Conservation (phyloP, 1,284 basidiomycete species). For the Coniophora puteana region DNA sequence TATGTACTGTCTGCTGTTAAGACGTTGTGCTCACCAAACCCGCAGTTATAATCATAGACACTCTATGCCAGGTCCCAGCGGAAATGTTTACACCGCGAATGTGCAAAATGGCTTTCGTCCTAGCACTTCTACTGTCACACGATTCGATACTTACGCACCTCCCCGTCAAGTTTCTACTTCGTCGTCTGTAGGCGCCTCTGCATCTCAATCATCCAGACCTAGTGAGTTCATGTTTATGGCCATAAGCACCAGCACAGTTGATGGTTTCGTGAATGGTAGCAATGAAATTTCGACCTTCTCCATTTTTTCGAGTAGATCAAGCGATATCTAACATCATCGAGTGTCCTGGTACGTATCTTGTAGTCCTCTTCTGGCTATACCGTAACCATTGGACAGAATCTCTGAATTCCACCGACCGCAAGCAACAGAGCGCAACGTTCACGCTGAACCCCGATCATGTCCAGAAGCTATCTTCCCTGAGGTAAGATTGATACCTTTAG, state of each 20-base stretch:
- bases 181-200: conserved; percentile 29
- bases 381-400: conserved; percentile 57
- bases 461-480: conserved; percentile 51
- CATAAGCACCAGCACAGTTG: conserved; percentile 10
- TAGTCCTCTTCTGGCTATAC: conserved; percentile 3
- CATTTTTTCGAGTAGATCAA: conserved; percentile 72
- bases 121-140: conserved; percentile 28
- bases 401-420: conserved; percentile 69
- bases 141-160: conserved; percentile 63
- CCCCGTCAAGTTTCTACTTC: conserved; percentile 45
- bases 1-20: conserved; percentile 20
- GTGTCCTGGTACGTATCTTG: conserved; percentile 59
- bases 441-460: conserved; percentile 61
- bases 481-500: conserved; percentile 33
- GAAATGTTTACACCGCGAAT: conserved; percentile 16
- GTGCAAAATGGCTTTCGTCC: conserved; percentile 17
- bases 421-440: conserved; percentile 59
- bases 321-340: conserved; percentile 59
- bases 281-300: conserved; percentile 76
- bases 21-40: too few relatives aligned
- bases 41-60: too few relatives aligned
- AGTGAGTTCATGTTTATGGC: conserved; percentile 14
- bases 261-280: conserved; percentile 33
- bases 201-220: conserved; percentile 26
- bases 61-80: conserved; percentile 17